Evolutionary conservation across 345 rosid genomes (phyloP), one percentile per base, ranked within the genome.

Genomic region (Camelina hispida): DNA sequence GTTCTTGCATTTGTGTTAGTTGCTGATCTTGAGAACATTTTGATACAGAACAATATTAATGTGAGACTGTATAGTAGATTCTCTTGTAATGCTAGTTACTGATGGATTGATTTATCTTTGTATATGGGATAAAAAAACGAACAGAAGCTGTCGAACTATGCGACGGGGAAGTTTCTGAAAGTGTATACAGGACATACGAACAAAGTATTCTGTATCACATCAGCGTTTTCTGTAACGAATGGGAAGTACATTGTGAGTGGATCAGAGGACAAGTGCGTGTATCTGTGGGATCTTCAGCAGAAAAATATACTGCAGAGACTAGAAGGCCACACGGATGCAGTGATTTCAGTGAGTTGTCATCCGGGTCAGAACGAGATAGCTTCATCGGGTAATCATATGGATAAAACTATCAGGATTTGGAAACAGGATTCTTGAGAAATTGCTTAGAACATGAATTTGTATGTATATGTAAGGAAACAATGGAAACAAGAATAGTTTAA

Each of bases 181-280:
- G 85, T 84, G 0, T 95, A 92, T 74, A 77, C 88, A 1, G 99
- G 99, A 5, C 99, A 95, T 68, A 83, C 88, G 2, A 95, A 95
- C 83, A 89, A 50, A 68, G 83, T 62, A 6, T 95, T 87, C 79
- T 95, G 98, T 72, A 77, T 90, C 68, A 90, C 91, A 61, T 81
- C 99, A 1, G 92, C 99, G n/a, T 95, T 95, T 82, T 90, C 99
- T 0, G 99, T 95, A 47, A 95, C 98, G 6, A 89, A 85, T 32
- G 99, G 97, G 48, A 95, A 92, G 66, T 95, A 87, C 69, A 95
- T 95, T 37, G 98, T 95, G 14, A 92, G 99, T 23, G 99, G 98
- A 38, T 95, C 99, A 5, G 99, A 95, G 74, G 99, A 92, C 55
- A 84, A 84, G 10, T 90, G 96, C 65, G 87, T 95, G 30, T 95